Base-by-base conservation (phyloP, 1,284 basidiomycete species). In the Fomes fomentarius region DNA sequence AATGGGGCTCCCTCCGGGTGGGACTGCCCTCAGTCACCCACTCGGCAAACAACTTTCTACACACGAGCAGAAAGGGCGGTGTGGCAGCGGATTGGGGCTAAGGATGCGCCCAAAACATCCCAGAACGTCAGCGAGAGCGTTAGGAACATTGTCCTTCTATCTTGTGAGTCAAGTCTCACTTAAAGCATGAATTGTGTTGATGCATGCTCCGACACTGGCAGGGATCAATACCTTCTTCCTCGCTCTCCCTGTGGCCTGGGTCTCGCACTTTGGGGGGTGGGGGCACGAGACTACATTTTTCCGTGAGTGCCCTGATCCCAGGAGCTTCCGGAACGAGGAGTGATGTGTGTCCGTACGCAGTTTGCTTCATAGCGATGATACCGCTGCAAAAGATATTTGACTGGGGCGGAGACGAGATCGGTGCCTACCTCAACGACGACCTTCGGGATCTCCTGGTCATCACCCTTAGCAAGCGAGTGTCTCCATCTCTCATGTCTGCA, bases 361-460 rank as follows among this genome's bases (percentile, higher is more conserved):
- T 85, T 19, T 78, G 72, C 44, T 81, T 84, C 61, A 64, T 83
- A 38, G 70, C 77, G 15, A 78, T 85, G 52, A 74, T 85, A 25
- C 80, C 84, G 14, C 71, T 85, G 5, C 79, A 83, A 60, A 71
- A 74, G 48, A 59, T 84, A 11, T 81, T 85, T 54, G 84, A 86
- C 52, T 84, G 76, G 70, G 79, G 79, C 40, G 84, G 82, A 31
- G 83, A 85, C 58, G 79, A 85, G 62, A 78, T 86, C 74, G 71
- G 75, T 11, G 72, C 75, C 33, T 84, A 84, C 65, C 70, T 79
- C 15, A 80, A 81, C 4, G 76, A 74, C 50, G 78, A 80, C 50
- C 64, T 86, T 5, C 82, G 83, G 19, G 83, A 86, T 60, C 66
- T 87, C 9, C 64, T 85, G n/a, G 70, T 77, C 15, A 74, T 86